Evolutionary conservation across 176 grass and related monocot genomes (phyloP), one percentile per base, ranked within the genome.

Genomic region (Phyllostachys edulis): DNA sequence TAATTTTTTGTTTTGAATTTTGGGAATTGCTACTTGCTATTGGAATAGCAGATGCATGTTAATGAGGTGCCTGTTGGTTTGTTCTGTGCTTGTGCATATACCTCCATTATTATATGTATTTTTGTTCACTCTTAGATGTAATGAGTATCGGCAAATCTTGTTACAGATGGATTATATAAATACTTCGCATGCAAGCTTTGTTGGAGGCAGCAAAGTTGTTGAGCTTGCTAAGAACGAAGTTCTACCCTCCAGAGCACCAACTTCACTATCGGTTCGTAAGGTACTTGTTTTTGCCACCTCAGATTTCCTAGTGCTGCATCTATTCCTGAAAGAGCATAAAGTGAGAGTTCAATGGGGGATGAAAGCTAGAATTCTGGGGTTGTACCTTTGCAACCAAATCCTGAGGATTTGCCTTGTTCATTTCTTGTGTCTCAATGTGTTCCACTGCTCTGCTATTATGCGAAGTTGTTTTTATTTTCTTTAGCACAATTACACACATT

Each of bases 131-230:
- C 23, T 64, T 80, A 73, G 55, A 70, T 69, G 57, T 45, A 78
- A 80, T 77, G 57, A 68, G 29, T 52, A 67, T 40, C 10, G 18
- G 52, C 41, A 71, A 27, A 75, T 34, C 61, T 36, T 84, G 29
- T 64, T 87, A 80, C 80, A 98, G 96, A 90, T 95, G 84, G 96
- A 98, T 89, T 98, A 95, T 72, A 92, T 98, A 76, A 98, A 98
- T 87, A 95, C 93, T 69, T 98, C 96, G 46, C 96, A 98, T 69
- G 75, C 93, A 71, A 93, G 63, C 81, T 98, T 98, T 89, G 54
- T 98, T 80, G 93, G 96, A 54, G 96, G 96, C 80, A 87, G 32
- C 67, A 95, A 90, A 83, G 93, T 94, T 88, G 69, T 93, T 87
- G 96, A 98, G 68, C 63, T 92, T 79, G 93, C 93, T 26, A 94